These are phyloP conservation scores for Kurtzmaniella quercitrusa DNA, from an alignment of 1,139 yeast genomes.

Conservation along the genomic window DNA sequence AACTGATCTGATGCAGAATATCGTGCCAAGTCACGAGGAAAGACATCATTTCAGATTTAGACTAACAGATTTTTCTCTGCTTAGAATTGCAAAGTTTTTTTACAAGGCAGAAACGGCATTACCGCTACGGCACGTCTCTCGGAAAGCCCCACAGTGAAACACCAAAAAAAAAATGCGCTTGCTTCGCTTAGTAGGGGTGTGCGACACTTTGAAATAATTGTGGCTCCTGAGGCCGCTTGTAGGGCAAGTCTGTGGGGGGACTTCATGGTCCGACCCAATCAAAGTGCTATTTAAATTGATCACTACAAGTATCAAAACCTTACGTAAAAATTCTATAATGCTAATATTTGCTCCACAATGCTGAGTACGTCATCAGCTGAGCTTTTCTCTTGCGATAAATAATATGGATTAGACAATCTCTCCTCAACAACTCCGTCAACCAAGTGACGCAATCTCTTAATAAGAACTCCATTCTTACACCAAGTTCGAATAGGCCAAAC, in stretches of 20 bases:
- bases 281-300: too few species aligned
- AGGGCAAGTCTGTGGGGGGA: too few species aligned
- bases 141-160: not conserved
- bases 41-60: not conserved
- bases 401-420: constrained; percentile 32
- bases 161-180: not conserved
- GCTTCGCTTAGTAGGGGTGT: not conserved
- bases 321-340: constrained; percentile 3
- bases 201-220: not conserved
- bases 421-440: constrained; percentile 66
- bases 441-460: constrained; percentile 62
- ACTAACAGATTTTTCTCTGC: not conserved
- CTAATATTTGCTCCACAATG: constrained; percentile 6
- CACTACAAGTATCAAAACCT: not conserved
- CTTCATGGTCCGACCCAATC: too few species aligned
- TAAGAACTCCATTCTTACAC: constrained; percentile 89
- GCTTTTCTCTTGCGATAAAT: not conserved
- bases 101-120: too few species aligned
- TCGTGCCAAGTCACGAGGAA: not conserved
- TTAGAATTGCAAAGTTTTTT: not conserved
- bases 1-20: not conserved
- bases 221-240: not conserved
- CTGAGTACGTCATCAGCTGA: constrained; percentile 4
- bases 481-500: constrained; percentile 87
- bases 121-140: not conserved